Percentiles rank a stretch among this genome's conserved stretches.
phyloP scores from a whole-genome alignment of 1,284 basidiomycete genomes.

The Ganoderma sp. region DNA sequence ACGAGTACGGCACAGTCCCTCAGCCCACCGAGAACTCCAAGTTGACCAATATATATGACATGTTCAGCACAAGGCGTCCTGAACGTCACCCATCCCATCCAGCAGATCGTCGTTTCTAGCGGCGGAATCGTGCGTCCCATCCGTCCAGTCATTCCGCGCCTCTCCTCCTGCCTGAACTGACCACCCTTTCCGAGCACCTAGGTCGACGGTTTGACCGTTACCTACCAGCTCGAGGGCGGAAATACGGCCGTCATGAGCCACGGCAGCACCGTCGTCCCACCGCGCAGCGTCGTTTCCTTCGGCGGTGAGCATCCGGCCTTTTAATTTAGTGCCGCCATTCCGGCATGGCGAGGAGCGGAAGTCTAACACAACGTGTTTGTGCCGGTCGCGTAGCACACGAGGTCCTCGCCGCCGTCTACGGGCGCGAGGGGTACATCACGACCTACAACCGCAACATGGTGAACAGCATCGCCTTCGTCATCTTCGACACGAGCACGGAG shows the following conservation, averaged over 20 bases:
- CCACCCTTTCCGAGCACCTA: background rate
- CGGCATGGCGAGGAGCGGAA: no score
- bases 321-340: background rate
- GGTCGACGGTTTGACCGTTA: constrained; percentile 27
- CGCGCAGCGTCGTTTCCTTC: background rate
- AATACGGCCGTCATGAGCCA: constrained; percentile 12
- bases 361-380: no score
- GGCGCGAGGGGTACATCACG: constrained; percentile 24
- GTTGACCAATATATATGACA: background rate
- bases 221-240: constrained; percentile 22
- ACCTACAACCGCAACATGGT: constrained; percentile 28
- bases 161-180: background rate
- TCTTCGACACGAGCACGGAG: constrained; percentile 20
- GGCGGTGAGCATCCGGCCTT: background rate
- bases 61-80: constrained; percentile 11
- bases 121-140: constrained; percentile 21
- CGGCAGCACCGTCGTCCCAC: constrained; percentile 20
- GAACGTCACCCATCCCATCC: constrained; percentile 24
- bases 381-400: constrained; percentile 19
- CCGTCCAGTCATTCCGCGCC: background rate
- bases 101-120: constrained; percentile 19
- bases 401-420: constrained; percentile 24
- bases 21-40: no score
- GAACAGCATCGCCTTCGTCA: constrained; percentile 27
- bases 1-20: background rate